Percentiles rank a stretch among this genome's conserved stretches.
These are phyloP conservation scores for Rutstroemia sp. DNA, from an alignment of 2,329 filamentous ascomycete species.

Conservation along the genomic window DNA sequence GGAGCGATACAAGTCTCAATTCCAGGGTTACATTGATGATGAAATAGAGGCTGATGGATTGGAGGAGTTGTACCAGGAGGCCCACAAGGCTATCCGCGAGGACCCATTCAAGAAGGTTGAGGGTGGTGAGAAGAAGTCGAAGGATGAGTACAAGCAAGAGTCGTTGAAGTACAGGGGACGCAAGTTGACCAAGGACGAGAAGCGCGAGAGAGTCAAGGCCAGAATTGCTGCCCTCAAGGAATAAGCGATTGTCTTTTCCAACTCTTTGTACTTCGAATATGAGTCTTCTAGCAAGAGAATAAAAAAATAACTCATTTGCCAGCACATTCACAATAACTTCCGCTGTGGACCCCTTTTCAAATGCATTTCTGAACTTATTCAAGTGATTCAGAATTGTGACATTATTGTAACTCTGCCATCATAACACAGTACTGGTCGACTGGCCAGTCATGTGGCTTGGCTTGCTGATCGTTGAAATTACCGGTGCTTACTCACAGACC, in stretches of 20 bases:
- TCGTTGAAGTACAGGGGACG: constrained; percentile 76
- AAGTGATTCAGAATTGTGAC: not conserved
- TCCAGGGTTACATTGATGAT: constrained; percentile 95
- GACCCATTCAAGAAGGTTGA: constrained; percentile 95
- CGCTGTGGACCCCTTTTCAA: not conserved
- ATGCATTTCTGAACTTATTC: not conserved
- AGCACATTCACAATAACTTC: not conserved
- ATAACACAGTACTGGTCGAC: not conserved
- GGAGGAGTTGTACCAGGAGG: constrained; percentile 93
- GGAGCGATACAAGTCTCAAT: constrained; percentile 98
- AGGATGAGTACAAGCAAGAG: constrained; percentile 95
- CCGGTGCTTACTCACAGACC: no score
- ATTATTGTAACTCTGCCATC: not conserved
- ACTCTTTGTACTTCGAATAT: constrained; percentile 12
- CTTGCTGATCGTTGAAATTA: no score
- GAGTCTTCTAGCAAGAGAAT: constrained; percentile 9
- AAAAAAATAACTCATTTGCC: not conserved
- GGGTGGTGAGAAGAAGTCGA: constrained; percentile 76
- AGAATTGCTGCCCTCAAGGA: constrained; percentile 78
- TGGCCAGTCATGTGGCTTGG: no score
- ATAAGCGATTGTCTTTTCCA: constrained; percentile 20
- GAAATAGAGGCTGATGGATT: constrained; percentile 93
- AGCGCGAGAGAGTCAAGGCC: constrained; percentile 73
- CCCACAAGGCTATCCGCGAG: constrained; percentile 93
- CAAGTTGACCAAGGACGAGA: constrained; percentile 81